These are phyloP conservation scores for Piper longum DNA, from an alignment of 164 flowering plant species.

Conservation along the genomic window DNA sequence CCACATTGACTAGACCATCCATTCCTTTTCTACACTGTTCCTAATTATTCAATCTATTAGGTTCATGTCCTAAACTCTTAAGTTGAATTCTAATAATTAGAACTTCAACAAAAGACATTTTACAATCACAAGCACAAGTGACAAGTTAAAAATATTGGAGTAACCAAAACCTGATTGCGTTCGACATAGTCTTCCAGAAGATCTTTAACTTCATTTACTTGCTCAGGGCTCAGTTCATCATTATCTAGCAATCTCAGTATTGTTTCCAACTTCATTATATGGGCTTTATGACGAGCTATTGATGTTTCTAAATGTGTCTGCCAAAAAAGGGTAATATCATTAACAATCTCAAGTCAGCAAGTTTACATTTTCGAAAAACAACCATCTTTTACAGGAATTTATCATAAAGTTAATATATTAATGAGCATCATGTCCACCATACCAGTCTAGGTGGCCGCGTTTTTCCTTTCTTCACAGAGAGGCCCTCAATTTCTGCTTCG, in stretches of 20 bases:
- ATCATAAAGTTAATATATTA: not conserved
- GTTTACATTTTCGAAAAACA: not conserved
- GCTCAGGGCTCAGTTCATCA: conserved; percentile 96
- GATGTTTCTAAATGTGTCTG: conserved; percentile 92
- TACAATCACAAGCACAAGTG: not conserved
- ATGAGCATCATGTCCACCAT: conserved; percentile 7
- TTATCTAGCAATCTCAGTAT: conserved; percentile 89
- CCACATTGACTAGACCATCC: no score
- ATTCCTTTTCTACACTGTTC: no score
- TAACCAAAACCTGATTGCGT: conserved; percentile 76
- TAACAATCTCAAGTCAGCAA: not conserved
- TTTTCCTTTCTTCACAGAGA: conserved; percentile 90
- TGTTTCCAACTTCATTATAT: conserved; percentile 84
- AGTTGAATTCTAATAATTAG: no score
- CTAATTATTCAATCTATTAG: no score
- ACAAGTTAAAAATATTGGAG: not conserved
- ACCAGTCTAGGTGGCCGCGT: conserved; percentile 98
- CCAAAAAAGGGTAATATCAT: conserved; percentile 5
- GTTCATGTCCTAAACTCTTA: no score
- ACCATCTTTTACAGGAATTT: not conserved
- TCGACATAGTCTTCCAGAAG: conserved; percentile 94
- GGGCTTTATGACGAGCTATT: conserved; percentile 83
- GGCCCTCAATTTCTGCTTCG: conserved; percentile 95
- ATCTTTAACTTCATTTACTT: conserved; percentile 91
- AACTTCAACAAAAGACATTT: not conserved